These are phyloP conservation scores for Heliosperma pusillum DNA, from an alignment of 148 eudicot genomes.

Conservation along the genomic window DNA sequence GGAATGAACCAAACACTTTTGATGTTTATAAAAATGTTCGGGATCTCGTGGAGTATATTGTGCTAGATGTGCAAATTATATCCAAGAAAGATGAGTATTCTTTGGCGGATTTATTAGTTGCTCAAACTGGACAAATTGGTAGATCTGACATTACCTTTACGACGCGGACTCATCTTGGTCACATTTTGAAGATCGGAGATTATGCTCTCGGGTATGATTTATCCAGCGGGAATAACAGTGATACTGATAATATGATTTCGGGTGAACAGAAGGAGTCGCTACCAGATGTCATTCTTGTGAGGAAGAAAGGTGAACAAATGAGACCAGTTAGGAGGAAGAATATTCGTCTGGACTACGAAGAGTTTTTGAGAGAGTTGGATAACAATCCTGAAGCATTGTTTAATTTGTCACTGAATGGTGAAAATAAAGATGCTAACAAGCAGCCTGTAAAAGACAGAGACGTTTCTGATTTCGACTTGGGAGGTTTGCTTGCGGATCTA, in stretches of 20 bases:
- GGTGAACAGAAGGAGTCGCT: constrained; percentile 34
- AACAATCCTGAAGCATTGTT: constrained; percentile 22
- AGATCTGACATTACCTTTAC: constrained; percentile 36
- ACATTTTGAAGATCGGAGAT: constrained; percentile 43
- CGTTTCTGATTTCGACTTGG: constrained; percentile 10
- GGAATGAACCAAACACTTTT: constrained; percentile 33
- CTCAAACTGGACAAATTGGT: constrained; percentile 52
- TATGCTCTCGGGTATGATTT: constrained; percentile 61
- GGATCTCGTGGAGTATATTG: constrained; percentile 47
- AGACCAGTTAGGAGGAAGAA: not conserved
- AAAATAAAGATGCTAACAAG: constrained; percentile 1
- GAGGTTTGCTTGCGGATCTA: constrained; percentile 19
- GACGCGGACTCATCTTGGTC: constrained; percentile 56
- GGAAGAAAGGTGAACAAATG: constrained; percentile 33
- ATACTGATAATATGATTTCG: constrained; percentile 32
- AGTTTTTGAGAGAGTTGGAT: constrained; percentile 19
- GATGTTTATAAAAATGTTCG: constrained; percentile 29
- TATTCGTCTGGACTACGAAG: constrained; percentile 15
- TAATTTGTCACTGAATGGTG: constrained; percentile 19
- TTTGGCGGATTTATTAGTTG: constrained; percentile 49
- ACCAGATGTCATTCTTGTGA: constrained; percentile 49
- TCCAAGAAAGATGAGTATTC: constrained; percentile 32
- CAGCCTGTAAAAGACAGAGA: not conserved
- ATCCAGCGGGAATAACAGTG: constrained; percentile 32
- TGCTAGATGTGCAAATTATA: constrained; percentile 32